Percentiles rank a stretch among this genome's conserved stretches.
These are phyloP conservation scores for Coniochaeta hoffmannii DNA, from an alignment of 2,329 filamentous ascomycete species.

Conservation along the genomic window DNA sequence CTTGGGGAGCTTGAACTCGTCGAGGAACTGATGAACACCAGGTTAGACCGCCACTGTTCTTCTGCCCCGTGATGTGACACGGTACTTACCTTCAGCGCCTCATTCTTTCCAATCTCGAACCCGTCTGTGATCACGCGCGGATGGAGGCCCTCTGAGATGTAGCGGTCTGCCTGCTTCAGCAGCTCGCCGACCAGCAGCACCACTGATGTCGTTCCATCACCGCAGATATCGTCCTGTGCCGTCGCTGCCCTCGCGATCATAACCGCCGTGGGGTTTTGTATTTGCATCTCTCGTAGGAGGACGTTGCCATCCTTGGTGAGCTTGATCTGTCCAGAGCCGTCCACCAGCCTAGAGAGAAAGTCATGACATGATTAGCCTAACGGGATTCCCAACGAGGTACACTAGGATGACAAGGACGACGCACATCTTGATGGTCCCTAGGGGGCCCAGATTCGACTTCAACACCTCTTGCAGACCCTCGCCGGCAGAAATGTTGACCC, in stretches of 20 bases:
- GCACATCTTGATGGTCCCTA: slow-evolving; percentile 94
- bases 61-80: neutral
- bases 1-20: slow-evolving; percentile 82
- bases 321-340: slow-evolving; percentile 80
- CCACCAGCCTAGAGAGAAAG: slow-evolving; percentile 47
- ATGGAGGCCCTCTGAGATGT: slow-evolving; percentile 95
- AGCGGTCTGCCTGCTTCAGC: slow-evolving; percentile 92
- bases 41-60: slow-evolving; percentile 4
- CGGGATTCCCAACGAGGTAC: too few relatives aligned
- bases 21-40: slow-evolving; percentile 62
- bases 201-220: slow-evolving; percentile 94
- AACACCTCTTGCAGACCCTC: slow-evolving; percentile 91
- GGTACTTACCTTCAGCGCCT: slow-evolving; percentile 64
- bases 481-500: slow-evolving; percentile 93
- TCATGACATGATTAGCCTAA: too few relatives aligned
- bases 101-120: slow-evolving; percentile 92
- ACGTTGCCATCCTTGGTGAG: slow-evolving; percentile 98
- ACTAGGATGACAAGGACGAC: slow-evolving; percentile 1
- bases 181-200: slow-evolving; percentile 94
- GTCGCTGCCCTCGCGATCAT: slow-evolving; percentile 80
- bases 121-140: slow-evolving; percentile 95
- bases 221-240: slow-evolving; percentile 96
- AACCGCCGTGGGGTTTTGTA: slow-evolving; percentile 95
- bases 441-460: slow-evolving; percentile 89
- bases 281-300: slow-evolving; percentile 73